Base-by-base conservation (phyloP, 805 yeast genomes). In the Saturnispora saitoi region DNA sequence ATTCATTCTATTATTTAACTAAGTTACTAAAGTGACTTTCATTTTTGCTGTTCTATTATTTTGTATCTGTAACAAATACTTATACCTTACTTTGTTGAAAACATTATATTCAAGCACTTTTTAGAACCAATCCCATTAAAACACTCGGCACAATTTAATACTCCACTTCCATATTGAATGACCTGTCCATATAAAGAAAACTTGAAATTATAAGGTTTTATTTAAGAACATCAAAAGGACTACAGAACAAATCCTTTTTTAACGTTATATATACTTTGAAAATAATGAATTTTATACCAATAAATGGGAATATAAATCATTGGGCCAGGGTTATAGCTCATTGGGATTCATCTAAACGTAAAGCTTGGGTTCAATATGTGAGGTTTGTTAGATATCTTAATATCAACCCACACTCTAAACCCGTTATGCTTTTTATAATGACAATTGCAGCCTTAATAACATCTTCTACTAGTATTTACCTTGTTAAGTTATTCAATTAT, bases 381-480 rank as follows among this genome's bases (percentile, higher is more conserved):
- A 36, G 47, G 3, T 43, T 59, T 4, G 36, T 62, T 12, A 40
- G 48, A 20, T 52, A 54, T 19, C 48, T 63, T 12, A 60, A 62
- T 32, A 59, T 63, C 19, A 58, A 56, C n/a, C 42, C 57, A 31
- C 50, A 52, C 32, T 64, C 69, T 19, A 64, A 63, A 47, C 68
- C 68, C 2, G 68, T 65, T 7, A 43, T 65, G 42, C 48, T 67
- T 4, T 67, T 66, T 49, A 44, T 65, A 32, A 22, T 59, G 7
- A 59, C 70, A 2, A 41, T 66, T 1, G 48, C 55, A 0, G 56
- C 65, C 1, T 51, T 66, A 19, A 50, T 63, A 2, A 40, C 56
- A 1, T 50, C 64, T 0, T 38, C 58, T 3, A 29, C 58, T 3
- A 49, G 61, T 4, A 62, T 58, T 42, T 57, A 59, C 44, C 6